These are phyloP conservation scores for Termitomyces sp. DNA, from an alignment of 768 basidiomycete genomes.

Conservation along the genomic window DNA sequence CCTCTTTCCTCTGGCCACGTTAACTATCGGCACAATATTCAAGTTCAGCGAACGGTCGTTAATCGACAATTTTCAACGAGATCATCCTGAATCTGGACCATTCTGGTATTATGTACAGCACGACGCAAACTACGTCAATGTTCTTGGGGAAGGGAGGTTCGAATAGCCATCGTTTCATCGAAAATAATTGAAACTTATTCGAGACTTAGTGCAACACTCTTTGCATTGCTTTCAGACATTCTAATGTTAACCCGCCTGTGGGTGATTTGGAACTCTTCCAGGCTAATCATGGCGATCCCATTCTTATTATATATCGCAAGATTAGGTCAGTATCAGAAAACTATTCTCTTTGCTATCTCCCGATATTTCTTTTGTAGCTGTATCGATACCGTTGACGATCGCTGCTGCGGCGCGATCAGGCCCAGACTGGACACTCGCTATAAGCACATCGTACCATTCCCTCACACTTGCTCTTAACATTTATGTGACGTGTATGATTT, in stretches of 20 bases:
- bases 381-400: slow-evolving; percentile 32
- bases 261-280: slow-evolving; percentile 30
- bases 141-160: slow-evolving; percentile 30
- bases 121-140: slow-evolving; percentile 22
- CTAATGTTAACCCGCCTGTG: slow-evolving; percentile 34
- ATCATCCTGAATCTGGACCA: slow-evolving; percentile 12
- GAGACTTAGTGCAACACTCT: slow-evolving; percentile 22
- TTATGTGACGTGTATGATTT: slow-evolving; percentile 25
- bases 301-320: slow-evolving; percentile 27
- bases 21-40: slow-evolving; percentile 28
- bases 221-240: slow-evolving; percentile 34
- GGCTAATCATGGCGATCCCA: slow-evolving; percentile 26
- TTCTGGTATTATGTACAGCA: slow-evolving; percentile 12
- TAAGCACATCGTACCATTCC: slow-evolving; percentile 23
- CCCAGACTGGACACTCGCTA: slow-evolving; percentile 12
- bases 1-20: slow-evolving; percentile 27
- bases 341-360: background rate
- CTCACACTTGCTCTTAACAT: slow-evolving; percentile 29
- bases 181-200: background rate
- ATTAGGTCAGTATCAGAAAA: slow-evolving; percentile 21
- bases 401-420: slow-evolving; percentile 19
- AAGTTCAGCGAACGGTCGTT: slow-evolving; percentile 28
- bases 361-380: slow-evolving; percentile 17
- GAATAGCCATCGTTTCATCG: slow-evolving; percentile 1
- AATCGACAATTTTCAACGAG: slow-evolving; percentile 16